Evolutionary conservation across 164 flowering plant genomes (phyloP).

Genomic region (Vitis rupestris): DNA sequence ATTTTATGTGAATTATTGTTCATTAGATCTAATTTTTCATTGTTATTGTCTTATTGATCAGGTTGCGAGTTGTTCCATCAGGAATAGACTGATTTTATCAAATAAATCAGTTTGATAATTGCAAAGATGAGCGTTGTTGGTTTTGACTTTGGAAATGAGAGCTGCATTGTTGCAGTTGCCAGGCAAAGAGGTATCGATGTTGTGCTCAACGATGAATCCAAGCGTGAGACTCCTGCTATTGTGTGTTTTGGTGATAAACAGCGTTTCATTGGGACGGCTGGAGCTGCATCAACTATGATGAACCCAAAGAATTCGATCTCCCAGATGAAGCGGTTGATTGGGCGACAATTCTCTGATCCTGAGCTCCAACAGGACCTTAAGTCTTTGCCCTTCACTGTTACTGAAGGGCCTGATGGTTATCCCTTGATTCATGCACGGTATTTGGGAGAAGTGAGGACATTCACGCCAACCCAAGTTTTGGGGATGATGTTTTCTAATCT

Average conservation of each 20-base stretch:
- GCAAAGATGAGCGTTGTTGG: slow-evolving; percentile 92
- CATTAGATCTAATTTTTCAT: no score
- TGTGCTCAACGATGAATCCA: slow-evolving; percentile 94
- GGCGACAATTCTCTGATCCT: slow-evolving; percentile 74
- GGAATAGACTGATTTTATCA: not conserved
- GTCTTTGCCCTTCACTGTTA: slow-evolving; percentile 66
- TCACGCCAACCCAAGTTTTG: slow-evolving; percentile 81
- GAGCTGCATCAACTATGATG: slow-evolving; percentile 84
- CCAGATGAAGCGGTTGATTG: slow-evolving; percentile 81
- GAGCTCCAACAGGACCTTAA: slow-evolving; percentile 79
- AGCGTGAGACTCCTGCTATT: slow-evolving; percentile 93
- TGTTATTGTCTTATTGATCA: not conserved
- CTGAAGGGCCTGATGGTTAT: slow-evolving; percentile 93
- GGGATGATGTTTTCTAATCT: slow-evolving; percentile 86
- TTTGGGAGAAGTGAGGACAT: slow-evolving; percentile 62
- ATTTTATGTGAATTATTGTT: no score
- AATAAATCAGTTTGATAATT: not conserved
- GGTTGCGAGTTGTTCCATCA: not conserved
- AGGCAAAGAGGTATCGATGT: slow-evolving; percentile 94
- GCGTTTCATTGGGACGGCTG: slow-evolving; percentile 90
- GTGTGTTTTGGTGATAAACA: slow-evolving; percentile 96
- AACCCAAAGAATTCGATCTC: slow-evolving; percentile 84
- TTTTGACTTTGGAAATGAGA: slow-evolving; percentile 94
- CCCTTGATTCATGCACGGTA: slow-evolving; percentile 76
- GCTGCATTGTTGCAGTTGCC: slow-evolving; percentile 89